These are phyloP conservation scores for Ulvella scutata DNA, from an alignment of 139 green algal genomes.

Conservation along the genomic window DNA sequence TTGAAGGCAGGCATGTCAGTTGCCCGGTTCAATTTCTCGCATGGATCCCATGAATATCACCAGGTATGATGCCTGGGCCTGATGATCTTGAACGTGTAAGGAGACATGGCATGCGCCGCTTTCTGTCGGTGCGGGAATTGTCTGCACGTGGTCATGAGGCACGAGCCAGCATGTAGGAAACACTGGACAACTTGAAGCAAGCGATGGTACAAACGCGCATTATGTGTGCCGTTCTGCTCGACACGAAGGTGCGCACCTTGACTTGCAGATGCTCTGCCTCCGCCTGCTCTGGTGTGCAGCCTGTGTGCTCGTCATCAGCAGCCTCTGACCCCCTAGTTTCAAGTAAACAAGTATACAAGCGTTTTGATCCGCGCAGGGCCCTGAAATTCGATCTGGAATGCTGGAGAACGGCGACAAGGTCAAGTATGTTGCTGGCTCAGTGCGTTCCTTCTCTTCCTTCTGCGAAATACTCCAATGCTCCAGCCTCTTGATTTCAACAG, in stretches of 20 bases:
- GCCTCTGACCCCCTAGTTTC: no score
- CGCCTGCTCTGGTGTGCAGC: no score
- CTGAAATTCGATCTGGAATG: constrained; percentile 92
- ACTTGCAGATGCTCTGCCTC: not conserved
- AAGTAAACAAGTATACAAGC: not conserved
- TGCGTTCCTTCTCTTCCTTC: not conserved
- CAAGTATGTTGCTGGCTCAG: constrained; percentile 39
- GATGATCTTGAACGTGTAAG: not conserved
- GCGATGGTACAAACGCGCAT: constrained; percentile 80
- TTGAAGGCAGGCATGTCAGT: constrained; percentile 83
- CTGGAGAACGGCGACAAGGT: constrained; percentile 79
- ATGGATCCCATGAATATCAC: constrained; percentile 92
- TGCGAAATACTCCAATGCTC: no score
- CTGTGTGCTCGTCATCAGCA: no score
- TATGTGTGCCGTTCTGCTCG: constrained; percentile 95
- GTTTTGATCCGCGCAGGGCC: constrained; percentile 39
- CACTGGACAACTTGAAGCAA: constrained; percentile 73
- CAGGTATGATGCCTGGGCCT: constrained; percentile 28
- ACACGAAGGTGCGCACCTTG: constrained; percentile 80
- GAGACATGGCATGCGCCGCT: no score
- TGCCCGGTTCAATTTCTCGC: constrained; percentile 93
- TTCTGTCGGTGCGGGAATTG: no score
- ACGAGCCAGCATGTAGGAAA: no score
- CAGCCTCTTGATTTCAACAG: no score
- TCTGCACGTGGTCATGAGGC: no score